Evolutionary conservation across 2,329 filamentous ascomycete species (phyloP).

Genomic region (Sphaerulina vaccinii): DNA sequence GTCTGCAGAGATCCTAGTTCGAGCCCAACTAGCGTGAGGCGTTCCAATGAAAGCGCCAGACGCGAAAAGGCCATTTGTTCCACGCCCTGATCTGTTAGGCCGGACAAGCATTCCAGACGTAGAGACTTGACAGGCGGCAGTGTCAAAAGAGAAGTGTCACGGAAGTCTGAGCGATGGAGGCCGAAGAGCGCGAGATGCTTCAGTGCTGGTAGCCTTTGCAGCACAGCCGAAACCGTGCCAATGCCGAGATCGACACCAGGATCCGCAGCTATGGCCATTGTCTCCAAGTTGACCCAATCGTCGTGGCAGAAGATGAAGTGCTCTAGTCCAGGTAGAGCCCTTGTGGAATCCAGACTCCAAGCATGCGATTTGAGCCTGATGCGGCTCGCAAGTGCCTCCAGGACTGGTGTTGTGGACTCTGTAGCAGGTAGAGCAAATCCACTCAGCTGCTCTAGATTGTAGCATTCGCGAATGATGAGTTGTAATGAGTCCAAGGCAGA

Average conservation of each 20-base stretch:
- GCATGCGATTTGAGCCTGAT: slow-evolving; percentile 54
- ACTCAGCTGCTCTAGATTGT: slow-evolving; percentile 55
- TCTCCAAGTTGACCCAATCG: slow-evolving; percentile 53
- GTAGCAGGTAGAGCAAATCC: slow-evolving; percentile 51
- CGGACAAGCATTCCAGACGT: slow-evolving; percentile 55
- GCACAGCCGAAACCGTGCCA: slow-evolving; percentile 54
- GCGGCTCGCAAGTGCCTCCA: slow-evolving; percentile 55
- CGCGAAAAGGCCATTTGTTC: slow-evolving; percentile 49
- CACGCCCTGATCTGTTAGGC: slow-evolving; percentile 57
- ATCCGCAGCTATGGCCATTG: slow-evolving; percentile 52
- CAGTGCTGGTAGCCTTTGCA: slow-evolving; percentile 54
- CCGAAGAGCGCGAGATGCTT: slow-evolving; percentile 56
- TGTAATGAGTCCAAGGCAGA: slow-evolving; percentile 54
- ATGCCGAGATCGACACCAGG: slow-evolving; percentile 50
- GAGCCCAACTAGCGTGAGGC: slow-evolving; percentile 53
- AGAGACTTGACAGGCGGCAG: slow-evolving; percentile 54
- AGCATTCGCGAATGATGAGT: slow-evolving; percentile 59
- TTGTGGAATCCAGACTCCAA: slow-evolving; percentile 50
- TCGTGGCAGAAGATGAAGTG: slow-evolving; percentile 56
- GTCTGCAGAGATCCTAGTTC: slow-evolving; percentile 53
- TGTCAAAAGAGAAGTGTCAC: slow-evolving; percentile 54
- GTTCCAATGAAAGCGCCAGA: slow-evolving; percentile 46
- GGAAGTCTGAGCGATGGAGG: slow-evolving; percentile 55
- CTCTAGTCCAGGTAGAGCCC: slow-evolving; percentile 45
- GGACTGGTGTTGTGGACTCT: slow-evolving; percentile 18